These are phyloP conservation scores for Trichoderma brevicompactum DNA, from an alignment of 2,329 filamentous ascomycete species.

Conservation along the genomic window DNA sequence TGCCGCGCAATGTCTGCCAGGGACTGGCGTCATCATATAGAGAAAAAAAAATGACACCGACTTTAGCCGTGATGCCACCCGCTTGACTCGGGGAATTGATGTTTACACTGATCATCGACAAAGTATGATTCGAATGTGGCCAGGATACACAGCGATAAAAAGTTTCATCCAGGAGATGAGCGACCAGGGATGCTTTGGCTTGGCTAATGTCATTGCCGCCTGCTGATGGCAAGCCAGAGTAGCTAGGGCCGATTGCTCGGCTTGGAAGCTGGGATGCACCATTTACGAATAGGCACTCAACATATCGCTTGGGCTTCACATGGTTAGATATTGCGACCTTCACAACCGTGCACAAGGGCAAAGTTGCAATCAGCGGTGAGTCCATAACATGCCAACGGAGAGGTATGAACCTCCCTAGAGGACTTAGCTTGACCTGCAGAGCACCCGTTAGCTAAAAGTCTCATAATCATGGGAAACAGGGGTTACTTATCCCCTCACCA, in stretches of 20 bases:
- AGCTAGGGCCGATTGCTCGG: not conserved
- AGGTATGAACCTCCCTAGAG: not conserved
- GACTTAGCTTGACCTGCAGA: slow-evolving; percentile 32
- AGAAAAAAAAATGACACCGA: slow-evolving; percentile 2
- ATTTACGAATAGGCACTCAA: not conserved
- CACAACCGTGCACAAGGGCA: not conserved
- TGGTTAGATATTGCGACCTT: slow-evolving; percentile 4
- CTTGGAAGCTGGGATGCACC: not conserved
- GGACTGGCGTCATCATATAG: slow-evolving; percentile 11
- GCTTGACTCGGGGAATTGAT: not conserved
- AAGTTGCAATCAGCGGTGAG: not conserved
- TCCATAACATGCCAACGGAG: not conserved
- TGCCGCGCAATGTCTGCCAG: slow-evolving; percentile 11
- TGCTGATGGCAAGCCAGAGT: not conserved
- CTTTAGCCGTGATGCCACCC: slow-evolving; percentile 21
- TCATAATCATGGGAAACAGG: slow-evolving; percentile 27
- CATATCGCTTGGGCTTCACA: not conserved
- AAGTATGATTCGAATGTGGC: not conserved
- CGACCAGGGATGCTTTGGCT: not conserved
- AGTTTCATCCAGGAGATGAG: not conserved
- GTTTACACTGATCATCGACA: not conserved
- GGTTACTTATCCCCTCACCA: slow-evolving; percentile 55
- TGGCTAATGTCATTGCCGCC: not conserved
- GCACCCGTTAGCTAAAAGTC: slow-evolving; percentile 37
- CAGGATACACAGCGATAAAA: not conserved